Percentiles rank a stretch among this genome's conserved stretches.
These are phyloP conservation scores for Stemphylium beticola DNA, from an alignment of 2,329 filamentous ascomycete genomes.

Conservation along the genomic window DNA sequence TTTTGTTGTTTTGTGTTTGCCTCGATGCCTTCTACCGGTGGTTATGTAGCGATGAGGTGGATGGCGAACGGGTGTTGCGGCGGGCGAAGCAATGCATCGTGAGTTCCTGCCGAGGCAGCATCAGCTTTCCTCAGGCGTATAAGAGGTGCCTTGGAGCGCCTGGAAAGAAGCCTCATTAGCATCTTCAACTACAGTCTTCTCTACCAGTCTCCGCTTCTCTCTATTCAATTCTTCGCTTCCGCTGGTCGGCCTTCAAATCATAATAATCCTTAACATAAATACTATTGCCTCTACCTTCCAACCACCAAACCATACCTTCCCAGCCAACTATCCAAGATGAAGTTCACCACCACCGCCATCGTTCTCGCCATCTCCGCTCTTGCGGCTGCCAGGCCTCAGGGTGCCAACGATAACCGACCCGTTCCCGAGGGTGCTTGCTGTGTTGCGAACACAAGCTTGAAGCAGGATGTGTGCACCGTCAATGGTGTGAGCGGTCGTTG, in stretches of 20 bases:
- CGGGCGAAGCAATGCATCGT: constrained; percentile 4
- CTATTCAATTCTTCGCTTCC: constrained; percentile 6
- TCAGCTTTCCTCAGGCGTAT: constrained; percentile 3
- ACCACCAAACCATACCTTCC: not conserved
- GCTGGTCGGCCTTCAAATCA: constrained; percentile 16
- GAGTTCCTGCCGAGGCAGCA: constrained; percentile 2
- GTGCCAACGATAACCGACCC: constrained; percentile 29
- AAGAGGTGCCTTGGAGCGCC: constrained; percentile 8
- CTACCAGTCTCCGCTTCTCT: not conserved
- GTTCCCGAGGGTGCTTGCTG: constrained; percentile 36
- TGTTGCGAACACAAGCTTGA: constrained; percentile 33
- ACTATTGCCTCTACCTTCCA: not conserved
- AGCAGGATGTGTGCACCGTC: constrained; percentile 41
- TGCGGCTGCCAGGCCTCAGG: constrained; percentile 24
- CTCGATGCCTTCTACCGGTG: constrained; percentile 9
- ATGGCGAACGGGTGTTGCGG: constrained; percentile 2
- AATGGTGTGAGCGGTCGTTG: constrained; percentile 36
- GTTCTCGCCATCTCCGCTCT: constrained; percentile 28
- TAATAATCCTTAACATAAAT: constrained; percentile 5
- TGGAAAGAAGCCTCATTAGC: constrained; percentile 7
- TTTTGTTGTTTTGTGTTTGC: constrained; percentile 10
- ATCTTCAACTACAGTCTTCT: constrained; percentile 10
- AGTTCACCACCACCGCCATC: constrained; percentile 27
- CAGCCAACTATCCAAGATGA: constrained; percentile 23
- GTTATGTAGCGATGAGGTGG: not conserved